Percentiles rank a stretch among this genome's conserved stretches.
These are phyloP conservation scores for Stygiomarasmius scandens DNA, from an alignment of 1,284 basidiomycete genomes.

Conservation along the genomic window DNA sequence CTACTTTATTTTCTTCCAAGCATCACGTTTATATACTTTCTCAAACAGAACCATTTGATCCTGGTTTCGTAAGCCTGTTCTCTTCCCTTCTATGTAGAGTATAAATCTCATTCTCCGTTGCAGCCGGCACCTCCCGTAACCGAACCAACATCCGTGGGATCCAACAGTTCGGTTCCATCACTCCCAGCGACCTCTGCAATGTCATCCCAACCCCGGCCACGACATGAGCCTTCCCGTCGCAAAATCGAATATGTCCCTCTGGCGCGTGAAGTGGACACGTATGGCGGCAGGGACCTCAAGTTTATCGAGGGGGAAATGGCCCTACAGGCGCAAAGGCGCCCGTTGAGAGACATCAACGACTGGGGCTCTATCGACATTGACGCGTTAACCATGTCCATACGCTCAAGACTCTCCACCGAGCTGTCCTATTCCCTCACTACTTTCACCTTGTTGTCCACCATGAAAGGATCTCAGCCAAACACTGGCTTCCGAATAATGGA, in stretches of 20 bases:
- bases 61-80: conserved; percentile 17
- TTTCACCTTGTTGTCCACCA: conserved; percentile 82
- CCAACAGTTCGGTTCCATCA: conserved; percentile 13
- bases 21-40: conserved; percentile 6
- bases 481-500: conserved; percentile 76
- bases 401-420: conserved; percentile 83
- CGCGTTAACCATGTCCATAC: conserved; percentile 85
- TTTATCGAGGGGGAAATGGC: conserved; percentile 68
- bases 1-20: conserved; percentile 9
- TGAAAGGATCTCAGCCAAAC: conserved; percentile 62
- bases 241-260: conserved; percentile 92
- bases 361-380: conserved; percentile 91
- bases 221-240: conserved; percentile 61
- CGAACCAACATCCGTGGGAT: conserved; percentile 15
- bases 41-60: conserved; percentile 14
- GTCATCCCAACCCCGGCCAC: conserved; percentile 33
- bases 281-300: conserved; percentile 85
- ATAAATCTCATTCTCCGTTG: conserved; percentile 19
- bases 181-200: conserved; percentile 21
- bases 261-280: conserved; percentile 74
- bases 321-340: conserved; percentile 51
- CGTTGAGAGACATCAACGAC: conserved; percentile 72
- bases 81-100: background rate
- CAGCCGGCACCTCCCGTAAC: conserved; percentile 26
- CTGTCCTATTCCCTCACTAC: conserved; percentile 90